Evolutionary conservation across 2,329 filamentous ascomycete species (phyloP).

Genomic region (Fusarium mundagurra): DNA sequence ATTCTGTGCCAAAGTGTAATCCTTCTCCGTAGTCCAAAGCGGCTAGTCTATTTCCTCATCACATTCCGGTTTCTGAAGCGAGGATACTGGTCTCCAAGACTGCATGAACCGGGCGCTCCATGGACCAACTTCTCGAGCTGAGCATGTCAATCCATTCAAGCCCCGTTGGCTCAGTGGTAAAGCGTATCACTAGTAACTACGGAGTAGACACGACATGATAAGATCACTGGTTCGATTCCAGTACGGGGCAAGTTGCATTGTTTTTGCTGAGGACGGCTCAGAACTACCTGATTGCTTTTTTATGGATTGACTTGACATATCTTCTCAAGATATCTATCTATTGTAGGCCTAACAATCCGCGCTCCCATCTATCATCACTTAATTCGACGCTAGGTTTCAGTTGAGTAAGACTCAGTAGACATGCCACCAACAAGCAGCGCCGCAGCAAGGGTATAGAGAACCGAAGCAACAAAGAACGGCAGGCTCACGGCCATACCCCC

Average conservation of each 20-base stretch:
- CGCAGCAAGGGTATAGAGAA: not conserved
- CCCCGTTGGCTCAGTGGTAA: not conserved
- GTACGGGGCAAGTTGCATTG: not conserved
- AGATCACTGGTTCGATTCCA: not conserved
- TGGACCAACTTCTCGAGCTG: rapidly evolving
- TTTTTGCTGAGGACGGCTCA: not conserved
- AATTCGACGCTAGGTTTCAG: not conserved
- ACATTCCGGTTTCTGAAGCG: not conserved
- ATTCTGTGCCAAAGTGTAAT: not conserved
- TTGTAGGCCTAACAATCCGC: rapidly evolving
- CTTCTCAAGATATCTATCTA: rapidly evolving
- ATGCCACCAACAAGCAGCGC: not conserved
- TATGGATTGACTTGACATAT: too few species aligned
- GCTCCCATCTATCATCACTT: rapidly evolving
- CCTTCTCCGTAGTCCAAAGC: not conserved
- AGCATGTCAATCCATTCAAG: not conserved
- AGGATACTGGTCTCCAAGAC: not conserved
- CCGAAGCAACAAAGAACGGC: not conserved
- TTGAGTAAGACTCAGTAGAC: not conserved
- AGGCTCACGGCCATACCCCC: not conserved
- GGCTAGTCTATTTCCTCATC: not conserved
- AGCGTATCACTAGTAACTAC: not conserved
- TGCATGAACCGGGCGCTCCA: not conserved
- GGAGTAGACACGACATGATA: not conserved
- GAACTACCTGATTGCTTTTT: not conserved